Base-by-base conservation (phyloP, 805 yeast genomes). In the Candida methanosorbosa region DNA sequence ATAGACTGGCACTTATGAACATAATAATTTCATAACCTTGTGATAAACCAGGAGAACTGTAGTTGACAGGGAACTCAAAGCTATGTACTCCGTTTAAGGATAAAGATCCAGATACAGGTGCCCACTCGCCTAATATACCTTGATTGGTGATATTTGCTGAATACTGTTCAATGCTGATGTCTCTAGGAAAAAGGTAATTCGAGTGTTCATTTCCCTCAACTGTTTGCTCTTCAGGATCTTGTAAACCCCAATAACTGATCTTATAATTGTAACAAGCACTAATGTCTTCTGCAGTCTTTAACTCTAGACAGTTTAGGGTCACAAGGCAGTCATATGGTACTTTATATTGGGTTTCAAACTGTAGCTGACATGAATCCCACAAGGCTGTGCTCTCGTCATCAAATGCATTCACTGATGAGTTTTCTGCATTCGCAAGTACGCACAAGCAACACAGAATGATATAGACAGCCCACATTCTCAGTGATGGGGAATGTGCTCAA, bases 1-100 rank as follows among this genome's bases (percentile, higher is more conserved):
- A 72, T 12, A 73, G 58, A 35, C 71, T 70, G 2, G 75, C 79
- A 13, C 74, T 65, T 14, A 73, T 38, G 42, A 69, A 73, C 29
- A 72, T 56, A 50, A 72, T 54, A 35, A 62, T 56, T 43, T 72
- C 67, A 45, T 64, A 70, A 40, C 59, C 59, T 27, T 61, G 62
- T 2, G 73, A 70, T 18, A 69, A 35, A 1, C 72, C 75, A 3
- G 61, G 47, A 5, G 50, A 34, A 4, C 67, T 52, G 3, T 68
- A 59, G 41, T 68, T 68, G 34, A 70, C 69, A 30, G 45, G 51
- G 46, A 66, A 69, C 18, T 66, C 59, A 42, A 61, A 69, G 5
- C 18, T 33, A 17, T 33, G 30, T 9, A 27, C 15, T 5, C 12
- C 21, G 4, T 27, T 11, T 6, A 26, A 8, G 15, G 17, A n/a